These are phyloP conservation scores for Melanomma pulvis-pyrius DNA, from an alignment of 495 filamentous ascomycete species.

Conservation along the genomic window DNA sequence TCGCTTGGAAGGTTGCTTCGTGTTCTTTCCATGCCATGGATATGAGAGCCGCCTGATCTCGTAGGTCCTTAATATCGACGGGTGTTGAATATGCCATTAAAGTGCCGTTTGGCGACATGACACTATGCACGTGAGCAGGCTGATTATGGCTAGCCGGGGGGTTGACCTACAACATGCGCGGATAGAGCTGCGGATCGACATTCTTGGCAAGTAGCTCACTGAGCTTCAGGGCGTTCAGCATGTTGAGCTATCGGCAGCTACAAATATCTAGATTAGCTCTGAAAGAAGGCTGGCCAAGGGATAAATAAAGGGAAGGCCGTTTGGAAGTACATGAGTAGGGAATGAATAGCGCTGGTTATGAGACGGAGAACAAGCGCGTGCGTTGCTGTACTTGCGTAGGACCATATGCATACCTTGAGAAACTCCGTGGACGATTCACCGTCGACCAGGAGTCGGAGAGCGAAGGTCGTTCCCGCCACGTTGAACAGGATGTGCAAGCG, in stretches of 20 bases:
- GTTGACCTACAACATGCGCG: conserved; percentile 45
- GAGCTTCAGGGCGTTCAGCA: conserved; percentile 47
- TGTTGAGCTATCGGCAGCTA: conserved; percentile 21
- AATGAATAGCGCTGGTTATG: too few species aligned
- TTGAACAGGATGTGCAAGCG: background rate
- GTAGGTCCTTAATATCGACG: conserved; percentile 43
- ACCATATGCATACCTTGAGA: background rate
- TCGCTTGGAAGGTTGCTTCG: conserved; percentile 18
- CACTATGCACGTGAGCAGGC: conserved; percentile 30
- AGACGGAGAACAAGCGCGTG: background rate
- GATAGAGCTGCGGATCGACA: conserved; percentile 44
- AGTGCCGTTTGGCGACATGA: conserved; percentile 50
- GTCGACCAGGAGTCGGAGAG: background rate
- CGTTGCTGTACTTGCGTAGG: background rate
- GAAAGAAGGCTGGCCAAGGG: background rate
- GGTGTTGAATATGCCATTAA: conserved; percentile 48
- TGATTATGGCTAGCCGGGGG: background rate
- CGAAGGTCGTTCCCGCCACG: conserved; percentile 6
- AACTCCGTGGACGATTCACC: background rate
- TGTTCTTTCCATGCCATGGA: conserved; percentile 48
- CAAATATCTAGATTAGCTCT: background rate
- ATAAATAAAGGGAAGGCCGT: background rate
- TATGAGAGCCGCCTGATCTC: conserved; percentile 45
- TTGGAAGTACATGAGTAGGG: background rate
- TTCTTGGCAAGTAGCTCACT: conserved; percentile 48